A percentile compares a stretch with the other conserved stretches of the same genome.
Conservation (phyloP, 2,329 filamentous ascomycete species). For the Simplicillium aogashimaense region DNA sequence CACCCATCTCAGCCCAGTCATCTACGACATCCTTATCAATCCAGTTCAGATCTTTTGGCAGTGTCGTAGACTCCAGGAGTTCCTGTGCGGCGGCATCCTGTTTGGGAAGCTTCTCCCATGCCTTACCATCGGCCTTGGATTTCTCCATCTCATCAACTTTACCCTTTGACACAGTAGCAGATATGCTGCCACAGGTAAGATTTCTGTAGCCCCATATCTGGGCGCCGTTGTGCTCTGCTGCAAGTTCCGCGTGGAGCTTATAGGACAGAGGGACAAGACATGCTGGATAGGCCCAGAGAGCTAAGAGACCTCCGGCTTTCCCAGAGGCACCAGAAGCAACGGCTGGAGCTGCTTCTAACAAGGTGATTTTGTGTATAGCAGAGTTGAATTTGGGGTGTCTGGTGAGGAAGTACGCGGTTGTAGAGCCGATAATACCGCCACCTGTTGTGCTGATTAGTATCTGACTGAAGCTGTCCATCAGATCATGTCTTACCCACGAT, state of each 20-base stretch:
- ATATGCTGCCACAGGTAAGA: conserved; percentile 59
- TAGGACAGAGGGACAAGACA: conserved; percentile 82
- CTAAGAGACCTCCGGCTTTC: conserved; percentile 86
- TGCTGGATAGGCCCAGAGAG: conserved; percentile 81
- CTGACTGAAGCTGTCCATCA: not conserved
- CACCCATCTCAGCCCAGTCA: conserved; percentile 74
- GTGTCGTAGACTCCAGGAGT: conserved; percentile 42
- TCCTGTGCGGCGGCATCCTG: conserved; percentile 38
- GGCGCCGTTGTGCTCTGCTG: conserved; percentile 71
- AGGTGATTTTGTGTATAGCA: conserved; percentile 64
- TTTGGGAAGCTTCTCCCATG: conserved; percentile 54
- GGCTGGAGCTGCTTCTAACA: conserved; percentile 73
- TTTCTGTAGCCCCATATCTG: conserved; percentile 79
- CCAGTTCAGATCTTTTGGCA: conserved; percentile 81
- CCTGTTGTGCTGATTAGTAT: conserved; percentile 36
- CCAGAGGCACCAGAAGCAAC: conserved; percentile 90
- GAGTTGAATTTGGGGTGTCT: conserved; percentile 75
- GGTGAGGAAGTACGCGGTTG: conserved; percentile 84
- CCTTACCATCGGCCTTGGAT: conserved; percentile 23
- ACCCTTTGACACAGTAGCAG: conserved; percentile 24
- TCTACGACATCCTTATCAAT: conserved; percentile 56
- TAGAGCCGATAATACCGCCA: conserved; percentile 86
- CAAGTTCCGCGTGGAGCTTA: conserved; percentile 70
- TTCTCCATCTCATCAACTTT: conserved; percentile 20
- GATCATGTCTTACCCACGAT: conserved; percentile 31